A percentile compares a stretch with the other conserved stretches of the same genome.
phyloP scores from a whole-genome alignment of 805 yeast species.

The Metschnikowia dekortorum region DNA sequence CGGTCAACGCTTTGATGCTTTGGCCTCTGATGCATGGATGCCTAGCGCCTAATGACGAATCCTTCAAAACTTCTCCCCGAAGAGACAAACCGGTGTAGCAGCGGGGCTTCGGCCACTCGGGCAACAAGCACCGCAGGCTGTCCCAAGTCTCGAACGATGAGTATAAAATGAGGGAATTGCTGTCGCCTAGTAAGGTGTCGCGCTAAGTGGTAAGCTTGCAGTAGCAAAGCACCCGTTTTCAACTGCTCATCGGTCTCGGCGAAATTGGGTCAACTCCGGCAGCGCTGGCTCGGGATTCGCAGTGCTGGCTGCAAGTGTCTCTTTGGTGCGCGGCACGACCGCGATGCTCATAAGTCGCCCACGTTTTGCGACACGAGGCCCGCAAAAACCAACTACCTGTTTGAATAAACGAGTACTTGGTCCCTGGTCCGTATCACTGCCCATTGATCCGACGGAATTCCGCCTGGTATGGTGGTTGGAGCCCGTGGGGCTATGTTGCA shows the following conservation, averaged over 20 bases:
- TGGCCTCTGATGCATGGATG: too few relatives aligned
- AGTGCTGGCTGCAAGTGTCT: conserved; percentile 1
- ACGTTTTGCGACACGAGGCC: neutral
- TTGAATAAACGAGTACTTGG: too few relatives aligned
- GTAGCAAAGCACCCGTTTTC: neutral
- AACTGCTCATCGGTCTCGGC: neutral
- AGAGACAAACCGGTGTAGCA: too few relatives aligned
- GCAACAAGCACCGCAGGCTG: too few relatives aligned
- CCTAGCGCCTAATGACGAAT: too few relatives aligned
- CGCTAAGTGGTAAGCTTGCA: too few relatives aligned
- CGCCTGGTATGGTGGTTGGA: neutral
- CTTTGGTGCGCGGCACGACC: neutral
- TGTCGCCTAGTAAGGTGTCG: too few relatives aligned
- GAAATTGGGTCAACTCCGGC: neutral
- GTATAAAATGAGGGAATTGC: too few relatives aligned
- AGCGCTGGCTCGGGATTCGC: neutral
- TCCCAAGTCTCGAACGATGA: too few relatives aligned
- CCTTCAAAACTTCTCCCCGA: too few relatives aligned
- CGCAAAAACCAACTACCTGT: neutral
- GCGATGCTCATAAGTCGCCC: neutral
- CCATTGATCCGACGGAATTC: neutral
- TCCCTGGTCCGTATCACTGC: neutral
- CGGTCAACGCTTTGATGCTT: too few relatives aligned
- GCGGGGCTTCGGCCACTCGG: too few relatives aligned
- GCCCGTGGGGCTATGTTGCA: neutral